Percentiles rank a stretch among this genome's conserved stretches.
Conservation (phyloP, 345 rosid species). For the Salix arbutifolia region DNA sequence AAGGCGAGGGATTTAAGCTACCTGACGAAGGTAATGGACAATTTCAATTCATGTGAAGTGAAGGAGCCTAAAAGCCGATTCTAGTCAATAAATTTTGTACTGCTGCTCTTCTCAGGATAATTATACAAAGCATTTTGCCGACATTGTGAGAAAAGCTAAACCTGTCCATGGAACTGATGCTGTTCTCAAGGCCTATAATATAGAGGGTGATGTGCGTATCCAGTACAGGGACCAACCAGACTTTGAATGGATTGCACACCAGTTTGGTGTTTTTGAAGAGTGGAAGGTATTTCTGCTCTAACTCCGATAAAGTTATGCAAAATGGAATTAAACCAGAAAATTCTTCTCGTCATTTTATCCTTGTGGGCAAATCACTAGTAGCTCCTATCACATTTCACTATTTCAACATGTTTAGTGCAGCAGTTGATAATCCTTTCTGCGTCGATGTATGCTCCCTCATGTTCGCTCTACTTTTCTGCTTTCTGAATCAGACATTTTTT, state of each 20-base stretch:
- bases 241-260: slow-evolving; percentile 68
- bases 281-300: slow-evolving; percentile 67
- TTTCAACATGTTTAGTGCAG: not conserved
- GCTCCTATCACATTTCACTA: not conserved
- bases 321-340: not conserved
- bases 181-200: slow-evolving; percentile 57
- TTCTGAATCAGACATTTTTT: not conserved
- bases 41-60: slow-evolving; percentile 2
- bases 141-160: slow-evolving; percentile 61
- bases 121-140: slow-evolving; percentile 53
- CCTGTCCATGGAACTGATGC: slow-evolving; percentile 64
- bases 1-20: slow-evolving; percentile 80
- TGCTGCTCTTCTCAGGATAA: slow-evolving; percentile 54
- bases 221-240: slow-evolving; percentile 65
- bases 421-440: not conserved
- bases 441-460: not conserved
- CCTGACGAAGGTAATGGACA: slow-evolving; percentile 61
- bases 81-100: slow-evolving; percentile 11
- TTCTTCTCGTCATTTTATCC: not conserved
- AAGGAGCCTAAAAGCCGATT: not conserved
- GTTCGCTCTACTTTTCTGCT: not conserved
- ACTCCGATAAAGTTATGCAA: not conserved
- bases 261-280: slow-evolving; percentile 90
- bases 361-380: not conserved
- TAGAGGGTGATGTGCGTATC: slow-evolving; percentile 67